Evolutionary conservation across 2,329 filamentous ascomycete genomes (phyloP).

Genomic region (Dothistroma pini): DNA sequence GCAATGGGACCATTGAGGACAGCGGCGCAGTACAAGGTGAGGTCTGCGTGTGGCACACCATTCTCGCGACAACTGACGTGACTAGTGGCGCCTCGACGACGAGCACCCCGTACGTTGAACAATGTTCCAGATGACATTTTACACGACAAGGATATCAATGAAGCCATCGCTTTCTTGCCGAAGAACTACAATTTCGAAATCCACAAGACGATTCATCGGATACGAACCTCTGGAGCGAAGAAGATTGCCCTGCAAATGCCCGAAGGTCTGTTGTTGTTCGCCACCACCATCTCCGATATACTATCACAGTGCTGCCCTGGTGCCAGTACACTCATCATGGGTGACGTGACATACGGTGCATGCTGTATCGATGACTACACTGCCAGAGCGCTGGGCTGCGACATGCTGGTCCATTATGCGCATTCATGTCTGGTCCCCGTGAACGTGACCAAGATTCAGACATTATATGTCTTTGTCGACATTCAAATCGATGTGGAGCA

Average conservation of each 20-base stretch:
- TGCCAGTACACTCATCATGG: conserved; percentile 94
- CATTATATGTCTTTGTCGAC: conserved; percentile 95
- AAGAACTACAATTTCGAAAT: conserved; percentile 99
- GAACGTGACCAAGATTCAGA: conserved; percentile 94
- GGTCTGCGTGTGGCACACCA: neutral
- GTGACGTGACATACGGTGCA: conserved; percentile 96
- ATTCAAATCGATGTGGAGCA: conserved; percentile 93
- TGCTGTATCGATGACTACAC: conserved; percentile 99
- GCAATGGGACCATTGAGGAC: conserved; percentile 49
- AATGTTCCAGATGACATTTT: conserved; percentile 85
- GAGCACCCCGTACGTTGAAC: conserved; percentile 77
- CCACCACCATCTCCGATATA: conserved; percentile 96
- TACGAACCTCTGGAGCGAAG: conserved; percentile 73
- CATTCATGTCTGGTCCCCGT: conserved; percentile 96
- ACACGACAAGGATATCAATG: conserved; percentile 78
- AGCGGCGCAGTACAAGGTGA: conserved; percentile 67
- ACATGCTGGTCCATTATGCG: conserved; percentile 92
- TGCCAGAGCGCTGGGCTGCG: conserved; percentile 86
- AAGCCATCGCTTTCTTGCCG: conserved; percentile 80
- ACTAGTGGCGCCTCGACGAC: conserved; percentile 66
- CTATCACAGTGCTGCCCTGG: conserved; percentile 90
- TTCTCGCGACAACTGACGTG: conserved; percentile 3
- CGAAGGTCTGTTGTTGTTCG: conserved; percentile 90
- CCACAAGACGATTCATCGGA: conserved; percentile 94
- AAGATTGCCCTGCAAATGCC: conserved; percentile 95